phyloP scores from a whole-genome alignment of 345 rosid genomes.

The Hirschfeldia incana region DNA sequence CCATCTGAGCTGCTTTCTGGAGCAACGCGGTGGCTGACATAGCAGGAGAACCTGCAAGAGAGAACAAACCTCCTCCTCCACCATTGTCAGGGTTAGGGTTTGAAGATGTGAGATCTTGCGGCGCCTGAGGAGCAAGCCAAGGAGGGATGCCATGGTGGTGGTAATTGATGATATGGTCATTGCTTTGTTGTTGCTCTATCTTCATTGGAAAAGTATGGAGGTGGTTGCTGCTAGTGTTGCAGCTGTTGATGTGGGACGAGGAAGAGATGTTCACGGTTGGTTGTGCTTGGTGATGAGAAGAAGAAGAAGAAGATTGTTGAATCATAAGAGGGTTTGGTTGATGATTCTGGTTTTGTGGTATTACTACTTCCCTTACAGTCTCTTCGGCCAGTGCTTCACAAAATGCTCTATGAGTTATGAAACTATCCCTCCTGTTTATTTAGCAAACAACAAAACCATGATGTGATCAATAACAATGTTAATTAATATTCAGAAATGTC shows the following conservation, averaged over 20 bases:
- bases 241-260: constrained; percentile 35
- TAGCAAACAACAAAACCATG: constrained; percentile 27
- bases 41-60: constrained; percentile 49
- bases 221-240: constrained; percentile 26
- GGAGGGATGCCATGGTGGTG: constrained; percentile 46
- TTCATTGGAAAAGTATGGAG: constrained; percentile 46
- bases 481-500: background rate
- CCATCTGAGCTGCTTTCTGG: constrained; percentile 90
- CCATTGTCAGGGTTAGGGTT: constrained; percentile 64
- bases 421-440: constrained; percentile 86
- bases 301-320: constrained; percentile 14
- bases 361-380: constrained; percentile 57
- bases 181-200: constrained; percentile 51
- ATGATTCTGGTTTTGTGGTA: constrained; percentile 30
- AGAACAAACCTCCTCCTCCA: constrained; percentile 36
- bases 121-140: constrained; percentile 50
- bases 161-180: constrained; percentile 26
- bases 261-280: constrained; percentile 32
- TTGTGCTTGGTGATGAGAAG: constrained; percentile 19
- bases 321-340: constrained; percentile 32
- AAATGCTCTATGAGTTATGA: constrained; percentile 89
- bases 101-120: constrained; percentile 39
- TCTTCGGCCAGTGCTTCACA: constrained; percentile 94
- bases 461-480: constrained; percentile 3
- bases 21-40: constrained; percentile 94